Evolutionary conservation across 768 basidiomycete genomes (phyloP), one percentile per base, ranked within the genome.

Genomic region (Russula olivacea): DNA sequence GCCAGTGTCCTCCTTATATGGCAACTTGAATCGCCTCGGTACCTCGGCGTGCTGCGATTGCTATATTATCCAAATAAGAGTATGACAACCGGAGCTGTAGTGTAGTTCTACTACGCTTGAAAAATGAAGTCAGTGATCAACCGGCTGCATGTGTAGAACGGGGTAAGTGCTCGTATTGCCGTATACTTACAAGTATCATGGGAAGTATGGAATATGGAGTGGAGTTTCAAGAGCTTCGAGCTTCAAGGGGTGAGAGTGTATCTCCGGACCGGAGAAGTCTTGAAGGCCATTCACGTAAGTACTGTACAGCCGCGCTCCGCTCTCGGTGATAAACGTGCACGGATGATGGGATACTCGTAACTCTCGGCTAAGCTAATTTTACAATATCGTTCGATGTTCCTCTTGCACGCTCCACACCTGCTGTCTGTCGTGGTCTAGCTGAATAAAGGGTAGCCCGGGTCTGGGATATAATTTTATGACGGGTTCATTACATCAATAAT

Each of bases 11-110:
- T 25, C 25, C 23, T 17, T 15, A n/a, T 52, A 17, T 52, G 51
- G 32, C 2, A 30, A 40, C 38, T 17, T 40, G 38, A 40, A 9
- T 30, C 7, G 34, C 11, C 32, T 21, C 19, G 48, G 23, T n/a
- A n/a, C 3, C 34, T 10, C 32, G 32, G 51, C 10, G 19, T n/a
- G n/a, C n/a, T n/a, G n/a, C n/a, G n/a, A n/a, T 53, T 66, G n/a
- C 15, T 58, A 32, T 66, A 64, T 23, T 61, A 55, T 51, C 51
- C 64, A 50, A 55, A 59, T n/a, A 55, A 57, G 53, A 59, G 55
- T 17, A 59, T 53, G 34, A 7, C 32, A 11, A 38, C 25, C 14
- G 52, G 19, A 10, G 38, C 4, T 38, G 14, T 38, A 15, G 38
- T 15, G 38, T 38, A 38, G 38, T 15, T 38, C 38, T 38, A 38